Evolutionary conservation across 805 yeast genomes (phyloP), one percentile per base, ranked within the genome.

Genomic region (Barnettozyma californica): DNA sequence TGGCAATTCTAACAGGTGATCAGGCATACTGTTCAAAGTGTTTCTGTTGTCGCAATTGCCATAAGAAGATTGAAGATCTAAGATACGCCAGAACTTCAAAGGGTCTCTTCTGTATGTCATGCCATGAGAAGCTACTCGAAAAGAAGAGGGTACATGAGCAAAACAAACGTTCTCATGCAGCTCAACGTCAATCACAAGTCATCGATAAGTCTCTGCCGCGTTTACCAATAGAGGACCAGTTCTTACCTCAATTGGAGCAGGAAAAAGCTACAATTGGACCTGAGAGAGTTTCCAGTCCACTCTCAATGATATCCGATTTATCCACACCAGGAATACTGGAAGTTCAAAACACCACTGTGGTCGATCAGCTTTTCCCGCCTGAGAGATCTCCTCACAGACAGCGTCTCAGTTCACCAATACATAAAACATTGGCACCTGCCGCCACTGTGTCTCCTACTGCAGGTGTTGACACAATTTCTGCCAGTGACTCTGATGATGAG

Each of bases 1-100:
- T 89, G 71, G 98, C 99, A 13, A 91, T 94, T 27, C 73, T 92
- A 31, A 90, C 98, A 1, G 96, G 97, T 23, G 95, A 94, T 58
- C 92, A 87, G 63, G 97, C 98, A 3, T 94, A 88, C 65, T 94
- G 98, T 65, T 80, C 95, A 9, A 74, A 76, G 44, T 92, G 99
- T 66, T 94, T 92, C 70, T 81, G 81, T 59, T 92, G 99, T 66
- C 80, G 92, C 44, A 83, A 87, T 57, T 92, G 99, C 70, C 83
- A 85, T 63, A 78, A 78, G 52, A 83, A 84, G 49, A 92, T 92
- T 52, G 95, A 86, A 61, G 96, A 92, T 67, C 70, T 91, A 55
- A 76, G 90, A 55, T 94, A 94, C 64, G 97, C 97, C 14, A 77
- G 96, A 61, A 92, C 97, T 0, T 83, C 91, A 38, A 91, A 87